phyloP scores from a whole-genome alignment of 2,329 filamentous ascomycete species.

The Cladobotryum mycophilum region DNA sequence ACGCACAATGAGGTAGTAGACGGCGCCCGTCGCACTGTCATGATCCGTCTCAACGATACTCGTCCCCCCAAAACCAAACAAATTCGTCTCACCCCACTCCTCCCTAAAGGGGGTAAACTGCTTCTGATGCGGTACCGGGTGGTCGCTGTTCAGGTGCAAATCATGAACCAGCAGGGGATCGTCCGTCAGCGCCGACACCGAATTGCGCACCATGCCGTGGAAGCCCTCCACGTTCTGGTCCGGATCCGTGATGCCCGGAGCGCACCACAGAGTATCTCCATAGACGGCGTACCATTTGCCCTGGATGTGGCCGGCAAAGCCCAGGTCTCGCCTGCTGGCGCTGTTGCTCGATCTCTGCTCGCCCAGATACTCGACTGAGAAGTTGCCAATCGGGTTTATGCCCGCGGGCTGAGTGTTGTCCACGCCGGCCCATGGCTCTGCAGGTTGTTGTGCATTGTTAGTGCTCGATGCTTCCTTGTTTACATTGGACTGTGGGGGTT shows the following conservation, averaged over 20 bases:
- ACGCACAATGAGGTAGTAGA: slow-evolving; percentile 33
- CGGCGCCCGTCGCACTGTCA: slow-evolving; percentile 21
- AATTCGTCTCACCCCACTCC: slow-evolving; percentile 30
- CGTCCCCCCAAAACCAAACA: slow-evolving; percentile 33
- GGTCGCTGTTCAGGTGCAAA: slow-evolving; percentile 28
- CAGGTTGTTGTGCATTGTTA: not conserved
- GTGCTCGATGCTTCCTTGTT: no score
- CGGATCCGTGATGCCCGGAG: slow-evolving; percentile 26
- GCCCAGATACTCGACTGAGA: slow-evolving; percentile 27
- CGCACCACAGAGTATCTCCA: slow-evolving; percentile 26
- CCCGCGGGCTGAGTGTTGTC: slow-evolving; percentile 35
- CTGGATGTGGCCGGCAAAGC: slow-evolving; percentile 29
- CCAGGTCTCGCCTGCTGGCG: slow-evolving; percentile 31
- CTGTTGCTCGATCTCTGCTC: slow-evolving; percentile 32
- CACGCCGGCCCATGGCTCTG: slow-evolving; percentile 8
- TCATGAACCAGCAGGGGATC: slow-evolving; percentile 31
- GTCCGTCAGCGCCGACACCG: slow-evolving; percentile 28
- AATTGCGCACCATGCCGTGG: slow-evolving; percentile 35
- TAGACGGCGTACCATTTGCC: slow-evolving; percentile 35
- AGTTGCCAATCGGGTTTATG: slow-evolving; percentile 25
- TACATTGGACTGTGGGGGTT: not conserved
- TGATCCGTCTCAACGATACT: slow-evolving; percentile 31
- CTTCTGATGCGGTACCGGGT: slow-evolving; percentile 22
- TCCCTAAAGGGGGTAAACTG: slow-evolving; percentile 32
- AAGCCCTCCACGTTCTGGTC: slow-evolving; percentile 25